Evolutionary conservation across 1,284 basidiomycete genomes (phyloP), one percentile per base, ranked within the genome.

Genomic region (Trichosporon faecale): DNA sequence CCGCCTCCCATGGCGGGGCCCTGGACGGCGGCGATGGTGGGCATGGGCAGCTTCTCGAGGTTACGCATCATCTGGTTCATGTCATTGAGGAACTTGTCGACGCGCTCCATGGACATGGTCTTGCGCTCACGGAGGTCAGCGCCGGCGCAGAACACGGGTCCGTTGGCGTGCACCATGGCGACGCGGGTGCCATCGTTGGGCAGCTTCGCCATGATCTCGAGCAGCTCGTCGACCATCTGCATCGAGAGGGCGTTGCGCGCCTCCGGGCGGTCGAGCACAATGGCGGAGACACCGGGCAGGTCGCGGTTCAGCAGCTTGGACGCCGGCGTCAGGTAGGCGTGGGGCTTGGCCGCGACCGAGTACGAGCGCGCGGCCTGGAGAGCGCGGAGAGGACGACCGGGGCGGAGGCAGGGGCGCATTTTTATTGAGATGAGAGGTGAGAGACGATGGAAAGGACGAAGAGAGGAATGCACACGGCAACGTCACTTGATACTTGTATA

Each of bases 1-100:
- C 95, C 95, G 27, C 95, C 95, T 9, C 95, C 95, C 7, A 98
- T 87, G 1, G 95, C 94, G 33, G 93, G 91, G 0, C 95, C 95
- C 78, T 97, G 95, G 66, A 98, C 91, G 5, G 94, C 93, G 16
- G 93, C 93, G 68, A 98, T 91, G 8, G 92, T 95, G 0, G 95
- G 95, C 84, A 95, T 88, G 16, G 91, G 90, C 25, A 97, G 85
- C 49, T 86, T 86, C 82, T 95, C 93, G 14, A 98, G 87, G 75
- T 88, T 88, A 44, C 87, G 87, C 31, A 98, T 84, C 12, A 92
- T 88, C 40, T 85, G 84, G 37, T 95, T 89, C 31, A 98, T 86
- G 75, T 91, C 89, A 67, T 87, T 84, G 66, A 97, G 89, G 84
- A 97, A 97, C 74, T 87, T 88, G 74, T 88, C 85, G 40, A 97